Conservation (phyloP, 495 filamentous ascomycete genomes). For the Venustampulla echinocandica region DNA sequence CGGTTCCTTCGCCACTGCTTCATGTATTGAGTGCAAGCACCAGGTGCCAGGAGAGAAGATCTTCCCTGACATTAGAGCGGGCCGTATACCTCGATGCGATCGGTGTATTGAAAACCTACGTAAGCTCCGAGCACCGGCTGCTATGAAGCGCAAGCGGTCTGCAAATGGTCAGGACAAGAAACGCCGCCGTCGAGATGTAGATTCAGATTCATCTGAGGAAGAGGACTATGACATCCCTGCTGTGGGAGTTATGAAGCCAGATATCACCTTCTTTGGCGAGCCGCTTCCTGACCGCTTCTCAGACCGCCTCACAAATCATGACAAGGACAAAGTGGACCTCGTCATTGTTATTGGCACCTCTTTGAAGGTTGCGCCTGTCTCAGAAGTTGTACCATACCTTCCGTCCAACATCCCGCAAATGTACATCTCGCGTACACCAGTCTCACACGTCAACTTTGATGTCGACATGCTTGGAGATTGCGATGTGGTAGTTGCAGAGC, state of each 20-base stretch:
- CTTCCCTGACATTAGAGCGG: slow-evolving; percentile 68
- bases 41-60: slow-evolving; percentile 69
- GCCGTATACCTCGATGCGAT: slow-evolving; percentile 57
- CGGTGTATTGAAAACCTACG: slow-evolving; percentile 44
- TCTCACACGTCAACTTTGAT: slow-evolving; percentile 87
- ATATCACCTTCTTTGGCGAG: slow-evolving; percentile 98
- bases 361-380: slow-evolving; percentile 93
- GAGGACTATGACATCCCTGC: slow-evolving; percentile 62
- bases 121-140: slow-evolving; percentile 33
- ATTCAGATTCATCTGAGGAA: slow-evolving; percentile 59
- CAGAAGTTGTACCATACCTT: slow-evolving; percentile 76
- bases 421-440: slow-evolving; percentile 83
- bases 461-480: slow-evolving; percentile 91
- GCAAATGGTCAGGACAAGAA: slow-evolving; percentile 46
- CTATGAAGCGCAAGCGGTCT: slow-evolving; percentile 71
- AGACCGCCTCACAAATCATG: slow-evolving; percentile 67
- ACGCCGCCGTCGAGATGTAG: slow-evolving; percentile 26
- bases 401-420: slow-evolving; percentile 80
- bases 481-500: slow-evolving; percentile 82
- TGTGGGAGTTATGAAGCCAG: slow-evolving; percentile 94
- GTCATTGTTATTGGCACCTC: slow-evolving; percentile 94
- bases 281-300: slow-evolving; percentile 76
- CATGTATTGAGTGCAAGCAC: slow-evolving; percentile 74
- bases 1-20: slow-evolving; percentile 87
- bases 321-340: slow-evolving; percentile 73